phyloP scores from a whole-genome alignment of 306 rosid genomes.

The Quercus robur region DNA sequence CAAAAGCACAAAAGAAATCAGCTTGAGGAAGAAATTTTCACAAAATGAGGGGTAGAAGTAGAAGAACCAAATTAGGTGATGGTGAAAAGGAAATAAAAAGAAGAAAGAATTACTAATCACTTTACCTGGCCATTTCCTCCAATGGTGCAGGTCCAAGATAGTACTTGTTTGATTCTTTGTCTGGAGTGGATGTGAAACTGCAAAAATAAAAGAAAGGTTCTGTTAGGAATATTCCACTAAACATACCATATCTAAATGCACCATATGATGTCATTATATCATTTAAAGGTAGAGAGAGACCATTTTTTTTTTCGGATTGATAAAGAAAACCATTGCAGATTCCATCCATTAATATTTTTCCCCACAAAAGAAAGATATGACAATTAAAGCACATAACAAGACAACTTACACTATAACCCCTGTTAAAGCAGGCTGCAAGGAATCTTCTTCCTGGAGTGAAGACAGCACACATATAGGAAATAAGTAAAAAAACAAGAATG shows the following conservation, averaged over 20 bases:
- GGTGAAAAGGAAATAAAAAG: not conserved
- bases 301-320: too few relatives aligned
- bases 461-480: not conserved
- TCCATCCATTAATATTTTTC: not conserved
- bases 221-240: constrained; percentile 16
- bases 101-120: not conserved
- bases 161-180: constrained; percentile 77
- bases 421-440: constrained; percentile 50
- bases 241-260: not conserved
- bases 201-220: not conserved
- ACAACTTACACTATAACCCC: constrained; percentile 79
- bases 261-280: not conserved
- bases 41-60: not conserved
- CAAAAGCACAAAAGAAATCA: not conserved
- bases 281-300: not conserved
- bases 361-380: not conserved
- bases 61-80: not conserved
- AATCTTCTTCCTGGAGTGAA: constrained; percentile 55
- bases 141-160: constrained; percentile 93
- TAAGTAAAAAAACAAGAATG: not conserved
- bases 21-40: not conserved
- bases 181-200: constrained; percentile 93
- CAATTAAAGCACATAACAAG: not conserved
- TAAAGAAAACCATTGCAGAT: not conserved
- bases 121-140: constrained; percentile 89